Evolutionary conservation across 2,329 filamentous ascomycete genomes (phyloP), one percentile per base, ranked within the genome.

Genomic region (Cryphonectria naterciae): DNA sequence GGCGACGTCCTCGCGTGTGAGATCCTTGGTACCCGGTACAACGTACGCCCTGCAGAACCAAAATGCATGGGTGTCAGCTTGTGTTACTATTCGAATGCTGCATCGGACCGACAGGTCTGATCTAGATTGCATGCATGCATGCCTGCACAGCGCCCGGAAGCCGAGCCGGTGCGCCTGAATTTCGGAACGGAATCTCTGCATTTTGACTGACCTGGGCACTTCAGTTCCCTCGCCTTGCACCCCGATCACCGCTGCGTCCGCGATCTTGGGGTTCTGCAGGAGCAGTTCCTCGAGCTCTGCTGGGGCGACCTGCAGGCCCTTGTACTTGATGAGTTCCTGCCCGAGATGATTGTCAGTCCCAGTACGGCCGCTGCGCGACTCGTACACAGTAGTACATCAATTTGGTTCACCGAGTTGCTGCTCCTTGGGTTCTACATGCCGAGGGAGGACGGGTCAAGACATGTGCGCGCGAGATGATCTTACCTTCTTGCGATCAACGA

Each of bases 401-500:
- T 1, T 13, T 32, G 13, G 35, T 32, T 5, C 41, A 22, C 19
- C 28, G 22, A 35, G 25, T 13, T 32, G 41, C 54, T 32, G 41
- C 54, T 22, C 7, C 22, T 22, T n/a, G 52, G 11, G 13, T 19
- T 28, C 2, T 25, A 25, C 32, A 13, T 32, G 52, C 25, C 37
- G 10, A 32, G 4, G 25, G 6, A 13, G 28, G 25, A 58, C 37
- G 13, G 37, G 7, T n/a, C 11, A 8, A 28, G 52, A 19, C 22
- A 67, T 56, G 63, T 25, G 35, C 61, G 65, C 13, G 49, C 64
- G 46, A 6, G 43, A 39, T 8, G 61, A 61, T 46, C 64, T 73
- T 68, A 79, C 88, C 84, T 93, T 94, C 71, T 93, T 90, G 17
- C 93, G 88, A 77, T 96, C 93, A 0, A 93, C 94, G 74, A 97